Base-by-base conservation (phyloP, 192 early-diverging fungal genomes). In the Gaertneriomyces semiglobifer region DNA sequence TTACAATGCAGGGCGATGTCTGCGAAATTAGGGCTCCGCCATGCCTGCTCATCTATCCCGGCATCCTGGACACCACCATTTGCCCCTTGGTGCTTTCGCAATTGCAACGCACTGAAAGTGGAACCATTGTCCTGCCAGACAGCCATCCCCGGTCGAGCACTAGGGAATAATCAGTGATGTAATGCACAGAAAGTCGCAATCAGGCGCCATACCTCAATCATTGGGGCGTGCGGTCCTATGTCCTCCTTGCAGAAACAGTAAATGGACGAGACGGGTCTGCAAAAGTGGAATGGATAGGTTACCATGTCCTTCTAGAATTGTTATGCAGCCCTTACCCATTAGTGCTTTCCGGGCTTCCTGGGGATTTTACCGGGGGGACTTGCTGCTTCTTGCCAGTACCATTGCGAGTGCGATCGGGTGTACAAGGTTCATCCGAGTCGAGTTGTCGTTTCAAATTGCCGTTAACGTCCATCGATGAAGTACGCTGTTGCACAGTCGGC, bases 21-120 rank as follows among this genome's bases (percentile, higher is more conserved):
- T 33, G 2, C 2, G 25, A 33, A 33, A 33, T 1, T 33, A 33
- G 25, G 25, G 25, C n/a, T n/a, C n/a, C 25, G 25, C 25, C 25
- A 33, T 33, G 25, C 11, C 11, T 50, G 18, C 11, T 57, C 33
- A 57, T 39, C 55, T 16, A 57, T 57, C 55, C 33, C 55, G 55
- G 38, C 55, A 57, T 25, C 55, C 55, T 33, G 55, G 55, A 57
- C 55, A 57, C 55, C 55, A 57, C 55, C 55, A 57, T 57, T 57
- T 57, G 19, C 55, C 55, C 4, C 55, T 16, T 6, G 55, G 55
- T 16, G 55, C 55, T 39, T 57, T 57, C 20, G 33, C 38, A 57
- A 57, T 39, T 16, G 16, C 55, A 14, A 57, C 55, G 38, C 55
- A 57, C 38, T 38, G 18, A 38, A 57, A 57, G 8, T 57, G 55